Base-by-base conservation (phyloP, 192 early-diverging fungal genomes). In the Mortierella claussenii region DNA sequence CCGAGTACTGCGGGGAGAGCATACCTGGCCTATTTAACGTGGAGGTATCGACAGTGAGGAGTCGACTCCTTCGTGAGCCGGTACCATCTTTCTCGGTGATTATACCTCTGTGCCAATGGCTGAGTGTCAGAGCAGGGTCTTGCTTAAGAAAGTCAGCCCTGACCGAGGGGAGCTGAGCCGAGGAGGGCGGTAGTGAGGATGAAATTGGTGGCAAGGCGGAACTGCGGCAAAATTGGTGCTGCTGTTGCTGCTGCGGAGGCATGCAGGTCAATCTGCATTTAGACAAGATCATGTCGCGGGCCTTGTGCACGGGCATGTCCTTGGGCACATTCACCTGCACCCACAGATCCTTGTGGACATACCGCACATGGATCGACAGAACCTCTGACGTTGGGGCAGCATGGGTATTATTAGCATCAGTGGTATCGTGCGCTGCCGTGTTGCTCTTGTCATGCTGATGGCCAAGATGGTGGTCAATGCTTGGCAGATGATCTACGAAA, bases 311-410 rank as follows among this genome's bases (percentile, higher is more conserved):
- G 17, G 63, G 63, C 12, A 75, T 66, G 20, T 66, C 63, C 12
- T 40, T 57, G 42, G 71, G 71, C 23, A 75, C 23, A 20, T 75
- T 57, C 1, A 75, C 46, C 47, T 75, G 62, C 4, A 75, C 63
- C 71, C 71, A 75, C 6, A 75, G 36, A 23, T 75, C 71, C 51
- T 66, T 75, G 11, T 50, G 46, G 13, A 75, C 71, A 37, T 75
- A 75, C 6, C 71, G 62, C 8, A 75, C 71, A 55, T 75, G 62
- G 21, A 75, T 55, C n/a, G 62, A 53, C 33, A 75, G 60, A 18
- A 59, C 46, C 13, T 13, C 7, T 40, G 37, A 40, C 37, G 37
- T 7, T 40, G 7, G 7, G 37, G 7, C 8, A 10, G 37, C 7
- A 40, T 10, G 8, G 37, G 37, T 40, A n/a, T n/a, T n/a, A n/a